phyloP scores from a whole-genome alignment of 129 eudicot genomes.

The Flaveria linearis region DNA sequence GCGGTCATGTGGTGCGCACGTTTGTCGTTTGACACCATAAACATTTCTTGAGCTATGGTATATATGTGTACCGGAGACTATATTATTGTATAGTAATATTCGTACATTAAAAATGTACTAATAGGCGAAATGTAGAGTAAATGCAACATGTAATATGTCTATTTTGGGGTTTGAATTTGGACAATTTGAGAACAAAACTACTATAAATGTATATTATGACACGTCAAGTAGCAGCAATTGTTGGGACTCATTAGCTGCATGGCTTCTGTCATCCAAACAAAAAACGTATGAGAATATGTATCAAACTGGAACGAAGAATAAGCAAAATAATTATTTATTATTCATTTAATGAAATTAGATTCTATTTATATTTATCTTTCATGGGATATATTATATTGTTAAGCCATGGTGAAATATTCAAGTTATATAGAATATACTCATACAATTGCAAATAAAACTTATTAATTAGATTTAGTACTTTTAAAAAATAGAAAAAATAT shows the following conservation, averaged over 20 bases:
- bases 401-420: too few species aligned
- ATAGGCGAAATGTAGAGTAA: conserved; percentile 20
- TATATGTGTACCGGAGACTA: conserved; percentile 2
- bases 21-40: conserved; percentile 12
- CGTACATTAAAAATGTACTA: conserved; percentile 38
- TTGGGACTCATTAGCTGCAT: conserved; percentile 34
- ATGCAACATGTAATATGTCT: conserved; percentile 39
- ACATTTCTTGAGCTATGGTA: conserved; percentile 16
- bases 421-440: neutral
- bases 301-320: neutral
- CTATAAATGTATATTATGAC: conserved; percentile 23
- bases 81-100: conserved; percentile 7
- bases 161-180: conserved; percentile 37
- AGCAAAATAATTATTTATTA: neutral
- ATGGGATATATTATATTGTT: too few species aligned
- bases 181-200: conserved; percentile 21
- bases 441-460: neutral
- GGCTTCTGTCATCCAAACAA: conserved; percentile 28
- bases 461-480: neutral
- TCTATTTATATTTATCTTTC: too few species aligned
- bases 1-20: conserved; percentile 7
- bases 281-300: neutral
- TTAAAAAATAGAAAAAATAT: neutral
- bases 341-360: too few species aligned
- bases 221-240: conserved; percentile 32